Evolutionary conservation across 1,284 basidiomycete genomes (phyloP), one percentile per base, ranked within the genome.

Genomic region (Microbotryum scabiosae): DNA sequence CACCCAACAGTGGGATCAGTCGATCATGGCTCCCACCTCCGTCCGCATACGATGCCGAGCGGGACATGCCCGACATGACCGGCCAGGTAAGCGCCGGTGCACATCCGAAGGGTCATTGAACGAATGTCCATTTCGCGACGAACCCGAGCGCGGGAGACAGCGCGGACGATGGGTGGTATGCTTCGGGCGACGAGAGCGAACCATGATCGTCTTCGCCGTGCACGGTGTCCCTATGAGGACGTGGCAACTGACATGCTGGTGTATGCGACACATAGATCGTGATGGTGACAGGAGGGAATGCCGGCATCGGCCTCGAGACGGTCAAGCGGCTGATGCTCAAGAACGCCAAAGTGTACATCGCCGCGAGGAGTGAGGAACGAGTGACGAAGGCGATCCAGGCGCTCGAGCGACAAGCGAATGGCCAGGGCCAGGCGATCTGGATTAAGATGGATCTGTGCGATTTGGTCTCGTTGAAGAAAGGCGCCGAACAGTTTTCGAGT

Each of bases 271-370:
- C 16, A 26, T 48, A 62, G 59, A 52, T 58, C 21, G 36, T 43
- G 16, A 32, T 62, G n/a, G 74, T 80, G 26, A 81, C 79, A 0
- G 78, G 79, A 26, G 68, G 62, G 7, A 64, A 59, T 36, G 28
- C 60, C 18, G 65, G 65, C 4, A 62, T 64, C 14, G 65, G 65
- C 32, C 61, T 45, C 49, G 52, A 64, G 26, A 66, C 56, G 16
- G 48, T 30, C 36, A 48, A 49, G 21, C 25, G 48, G 7, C 76
- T 84, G 18, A 77, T 86, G 46, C 65, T 71, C 9, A 79, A 79
- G 57, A 81, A 83, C 46, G 84, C 84, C 8, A 84, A 79, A 62
- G 85, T 87, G 0, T 86, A 85, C 71, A 76, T 86, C 64, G 82
- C 82, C 3, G 78, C 78, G 21, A 78, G 85, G 20, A 79, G 75